Evolutionary conservation across 495 filamentous ascomycete species (phyloP).

Genomic region (Penicillium mononematosum): DNA sequence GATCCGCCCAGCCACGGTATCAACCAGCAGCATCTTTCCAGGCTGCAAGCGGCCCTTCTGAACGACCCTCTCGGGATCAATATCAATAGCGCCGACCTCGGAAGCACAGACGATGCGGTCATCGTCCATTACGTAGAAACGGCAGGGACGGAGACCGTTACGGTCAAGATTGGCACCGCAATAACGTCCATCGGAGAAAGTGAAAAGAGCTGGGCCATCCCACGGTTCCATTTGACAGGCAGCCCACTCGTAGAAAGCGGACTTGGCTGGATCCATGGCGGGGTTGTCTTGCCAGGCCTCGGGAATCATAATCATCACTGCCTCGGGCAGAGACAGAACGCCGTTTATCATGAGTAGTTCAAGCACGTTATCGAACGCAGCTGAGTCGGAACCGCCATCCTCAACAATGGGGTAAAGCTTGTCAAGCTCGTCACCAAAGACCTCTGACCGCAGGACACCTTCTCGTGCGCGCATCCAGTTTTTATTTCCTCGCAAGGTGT

Average conservation of each 20-base stretch:
- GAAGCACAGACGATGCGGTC: constrained; percentile 98
- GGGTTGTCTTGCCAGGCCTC: constrained; percentile 98
- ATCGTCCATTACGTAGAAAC: constrained; percentile 97
- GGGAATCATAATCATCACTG: constrained; percentile 98
- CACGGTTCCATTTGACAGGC: constrained; percentile 99
- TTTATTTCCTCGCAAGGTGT: constrained; percentile 97
- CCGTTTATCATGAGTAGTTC: constrained; percentile 96
- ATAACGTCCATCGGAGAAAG: constrained; percentile 95
- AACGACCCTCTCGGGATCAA: constrained; percentile 86
- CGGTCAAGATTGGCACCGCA: constrained; percentile 98
- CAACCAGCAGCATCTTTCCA: constrained; percentile 96
- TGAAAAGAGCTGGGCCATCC: constrained; percentile 98
- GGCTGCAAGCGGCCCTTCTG: constrained; percentile 96
- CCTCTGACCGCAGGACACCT: constrained; percentile 87
- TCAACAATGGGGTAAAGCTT: constrained; percentile 92
- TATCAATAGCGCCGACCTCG: constrained; percentile 90
- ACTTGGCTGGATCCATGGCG: constrained; percentile 90
- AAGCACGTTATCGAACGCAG: constrained; percentile 96
- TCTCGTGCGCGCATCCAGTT: constrained; percentile 99
- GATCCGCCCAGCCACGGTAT: constrained; percentile 92
- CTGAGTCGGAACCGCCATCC: constrained; percentile 96
- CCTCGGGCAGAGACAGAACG: constrained; percentile 93
- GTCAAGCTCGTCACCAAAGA: constrained; percentile 93
- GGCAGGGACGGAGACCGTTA: constrained; percentile 94
- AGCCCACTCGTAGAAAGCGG: constrained; percentile 99